A percentile compares a stretch with the other conserved stretches of the same genome.
Conservation (phyloP, 2,329 filamentous ascomycete species). For the Phoma sp. region DNA sequence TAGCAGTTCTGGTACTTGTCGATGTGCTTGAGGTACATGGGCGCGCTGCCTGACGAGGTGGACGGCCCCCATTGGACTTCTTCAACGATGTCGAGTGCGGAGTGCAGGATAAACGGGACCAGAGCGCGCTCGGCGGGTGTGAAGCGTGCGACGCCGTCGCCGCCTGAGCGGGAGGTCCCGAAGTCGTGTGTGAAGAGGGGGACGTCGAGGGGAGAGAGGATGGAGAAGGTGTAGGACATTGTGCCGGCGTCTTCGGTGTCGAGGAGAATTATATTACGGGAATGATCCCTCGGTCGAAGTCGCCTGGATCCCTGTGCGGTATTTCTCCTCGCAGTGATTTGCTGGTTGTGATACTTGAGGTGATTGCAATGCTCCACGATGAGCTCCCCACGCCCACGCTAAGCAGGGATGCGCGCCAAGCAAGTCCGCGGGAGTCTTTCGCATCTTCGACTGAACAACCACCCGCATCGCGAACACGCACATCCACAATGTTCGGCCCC, state of each 20-base stretch:
- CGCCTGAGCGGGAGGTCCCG: conserved; percentile 93
- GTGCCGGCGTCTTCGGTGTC: conserved; percentile 27
- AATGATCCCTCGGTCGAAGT: background rate
- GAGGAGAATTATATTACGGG: too few species aligned
- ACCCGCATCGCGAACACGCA: conserved; percentile 24
- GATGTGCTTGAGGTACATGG: conserved; percentile 92
- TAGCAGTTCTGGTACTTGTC: conserved; percentile 97
- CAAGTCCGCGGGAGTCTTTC: conserved; percentile 39
- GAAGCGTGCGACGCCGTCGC: conserved; percentile 90
- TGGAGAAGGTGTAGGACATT: conserved; percentile 99
- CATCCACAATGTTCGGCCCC: conserved; percentile 49
- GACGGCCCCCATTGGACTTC: conserved; percentile 85
- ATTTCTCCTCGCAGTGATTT: background rate
- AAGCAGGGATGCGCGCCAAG: conserved; percentile 40
- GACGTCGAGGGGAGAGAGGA: conserved; percentile 93
- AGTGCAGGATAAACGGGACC: conserved; percentile 97
- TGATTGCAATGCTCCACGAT: conserved; percentile 4
- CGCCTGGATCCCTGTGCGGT: background rate
- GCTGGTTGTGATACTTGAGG: background rate
- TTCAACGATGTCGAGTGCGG: conserved; percentile 91
- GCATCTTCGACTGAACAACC: conserved; percentile 21
- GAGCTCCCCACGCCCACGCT: conserved; percentile 37
- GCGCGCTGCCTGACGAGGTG: conserved; percentile 35
- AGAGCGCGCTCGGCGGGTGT: conserved; percentile 87
- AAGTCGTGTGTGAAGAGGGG: conserved; percentile 97